Conservation (phyloP, 768 basidiomycete genomes). For the Podaxis mareebaensis region DNA sequence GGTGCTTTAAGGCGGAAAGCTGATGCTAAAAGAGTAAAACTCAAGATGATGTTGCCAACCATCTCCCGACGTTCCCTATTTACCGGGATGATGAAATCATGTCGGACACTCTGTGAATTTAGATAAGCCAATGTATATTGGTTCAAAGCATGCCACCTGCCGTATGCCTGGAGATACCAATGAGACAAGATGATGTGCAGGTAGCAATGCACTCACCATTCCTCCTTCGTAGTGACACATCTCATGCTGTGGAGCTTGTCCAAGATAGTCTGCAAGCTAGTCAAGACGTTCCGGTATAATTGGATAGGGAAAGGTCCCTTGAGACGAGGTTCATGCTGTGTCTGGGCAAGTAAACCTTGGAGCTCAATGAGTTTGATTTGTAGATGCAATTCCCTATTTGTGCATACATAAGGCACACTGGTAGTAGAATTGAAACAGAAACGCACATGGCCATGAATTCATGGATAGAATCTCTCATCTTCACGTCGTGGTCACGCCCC, state of each 20-base stretch:
- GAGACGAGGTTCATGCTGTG: slow-evolving; percentile 89
- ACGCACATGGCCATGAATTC: slow-evolving; percentile 93
- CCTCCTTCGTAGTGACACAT: slow-evolving; percentile 93
- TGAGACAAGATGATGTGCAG: slow-evolving; percentile 13
- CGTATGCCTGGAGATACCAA: slow-evolving; percentile 57
- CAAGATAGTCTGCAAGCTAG: slow-evolving; percentile 80
- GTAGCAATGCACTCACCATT: slow-evolving; percentile 61
- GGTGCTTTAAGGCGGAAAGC: slow-evolving; percentile 87
- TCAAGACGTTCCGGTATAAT: slow-evolving; percentile 81
- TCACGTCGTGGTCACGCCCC: slow-evolving; percentile 36
- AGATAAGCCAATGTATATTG: neutral
- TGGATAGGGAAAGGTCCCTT: slow-evolving; percentile 94
- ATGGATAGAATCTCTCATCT: slow-evolving; percentile 64
- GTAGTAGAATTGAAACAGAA: neutral
- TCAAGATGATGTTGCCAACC: slow-evolving; percentile 93
- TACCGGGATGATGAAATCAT: slow-evolving; percentile 90
- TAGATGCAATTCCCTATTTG: slow-evolving; percentile 85
- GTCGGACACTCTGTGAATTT: slow-evolving; percentile 63
- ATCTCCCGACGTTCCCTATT: slow-evolving; percentile 89
- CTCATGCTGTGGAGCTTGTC: slow-evolving; percentile 94
- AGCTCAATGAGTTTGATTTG: slow-evolving; percentile 90
- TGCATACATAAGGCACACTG: neutral
- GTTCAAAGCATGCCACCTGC: slow-evolving; percentile 38
- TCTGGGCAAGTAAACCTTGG: slow-evolving; percentile 81
- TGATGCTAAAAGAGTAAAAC: slow-evolving; percentile 77